phyloP scores from a whole-genome alignment of 2,329 filamentous ascomycete genomes.

The Zymoseptoria pseudotritici region DNA sequence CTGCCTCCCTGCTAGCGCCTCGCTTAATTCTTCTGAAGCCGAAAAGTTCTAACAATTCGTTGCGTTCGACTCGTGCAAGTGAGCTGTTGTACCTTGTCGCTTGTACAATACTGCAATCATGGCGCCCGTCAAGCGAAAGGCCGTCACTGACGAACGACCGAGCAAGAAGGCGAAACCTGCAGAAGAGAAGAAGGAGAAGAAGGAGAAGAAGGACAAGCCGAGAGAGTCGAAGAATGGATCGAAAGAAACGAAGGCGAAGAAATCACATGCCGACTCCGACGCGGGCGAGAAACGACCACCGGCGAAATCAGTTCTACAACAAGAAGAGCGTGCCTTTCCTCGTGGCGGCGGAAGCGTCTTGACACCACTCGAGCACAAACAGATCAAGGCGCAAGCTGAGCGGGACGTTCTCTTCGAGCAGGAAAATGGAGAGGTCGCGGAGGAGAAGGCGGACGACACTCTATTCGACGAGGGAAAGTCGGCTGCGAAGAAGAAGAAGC shows the following conservation, averaged over 20 bases:
- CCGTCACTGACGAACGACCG: constrained; percentile 32
- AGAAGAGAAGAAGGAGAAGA: constrained; percentile 15
- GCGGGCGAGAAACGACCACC: constrained; percentile 22
- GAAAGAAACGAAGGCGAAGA: constrained; percentile 18
- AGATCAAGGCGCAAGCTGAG: constrained; percentile 89
- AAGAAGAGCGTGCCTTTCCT: constrained; percentile 86
- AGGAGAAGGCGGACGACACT: constrained; percentile 45
- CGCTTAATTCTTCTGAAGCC: not conserved
- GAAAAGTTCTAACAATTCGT: not conserved
- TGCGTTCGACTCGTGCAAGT: not conserved
- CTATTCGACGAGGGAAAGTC: constrained; percentile 36
- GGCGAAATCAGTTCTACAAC: constrained; percentile 46
- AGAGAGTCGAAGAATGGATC: constrained; percentile 13
- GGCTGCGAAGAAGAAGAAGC: constrained; percentile 42
- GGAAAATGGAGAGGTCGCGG: constrained; percentile 51
- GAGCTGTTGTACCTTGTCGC: not conserved
- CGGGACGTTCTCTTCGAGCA: constrained; percentile 88
- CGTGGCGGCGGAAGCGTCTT: constrained; percentile 84
- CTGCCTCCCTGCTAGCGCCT: not conserved
- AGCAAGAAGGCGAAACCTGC: constrained; percentile 29
- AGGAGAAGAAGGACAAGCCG: constrained; percentile 5
- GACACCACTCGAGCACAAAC: constrained; percentile 90
- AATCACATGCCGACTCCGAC: constrained; percentile 15
- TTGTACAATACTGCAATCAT: constrained; percentile 24
- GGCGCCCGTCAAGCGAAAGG: constrained; percentile 42